Percentiles rank a stretch among this genome's conserved stretches.
Evolutionary conservation across 1,284 basidiomycete species (phyloP).

Genomic region (Mycena citricolor): DNA sequence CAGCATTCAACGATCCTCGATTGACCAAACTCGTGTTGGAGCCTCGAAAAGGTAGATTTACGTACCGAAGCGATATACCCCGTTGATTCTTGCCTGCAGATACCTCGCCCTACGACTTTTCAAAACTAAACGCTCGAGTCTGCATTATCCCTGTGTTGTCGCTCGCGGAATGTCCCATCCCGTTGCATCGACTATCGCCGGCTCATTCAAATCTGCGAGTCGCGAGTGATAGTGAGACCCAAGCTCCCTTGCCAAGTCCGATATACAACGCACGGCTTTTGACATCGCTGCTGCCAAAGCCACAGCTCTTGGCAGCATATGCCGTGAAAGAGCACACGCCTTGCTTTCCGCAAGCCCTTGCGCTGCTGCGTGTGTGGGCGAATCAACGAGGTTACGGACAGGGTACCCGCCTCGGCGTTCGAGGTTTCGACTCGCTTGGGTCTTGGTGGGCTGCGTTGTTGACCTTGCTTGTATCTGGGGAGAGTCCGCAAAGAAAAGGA

Average conservation of each 20-base stretch:
- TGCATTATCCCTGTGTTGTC: constrained; percentile 75
- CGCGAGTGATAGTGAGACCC: constrained; percentile 25
- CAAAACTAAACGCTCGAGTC: constrained; percentile 68
- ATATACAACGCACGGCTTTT: constrained; percentile 81
- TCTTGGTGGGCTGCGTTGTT: constrained; percentile 73
- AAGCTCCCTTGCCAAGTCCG: constrained; percentile 56
- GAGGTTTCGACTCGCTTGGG: constrained; percentile 68
- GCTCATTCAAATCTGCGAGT: constrained; percentile 70
- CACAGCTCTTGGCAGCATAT: constrained; percentile 72
- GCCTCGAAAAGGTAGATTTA: constrained; percentile 50
- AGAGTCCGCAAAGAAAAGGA: constrained; percentile 44
- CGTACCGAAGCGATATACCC: constrained; percentile 16
- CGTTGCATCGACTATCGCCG: constrained; percentile 71
- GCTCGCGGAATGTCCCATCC: constrained; percentile 57
- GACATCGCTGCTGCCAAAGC: constrained; percentile 61
- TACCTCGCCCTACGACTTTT: constrained; percentile 56
- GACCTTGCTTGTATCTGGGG: constrained; percentile 72
- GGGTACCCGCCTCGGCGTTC: constrained; percentile 54
- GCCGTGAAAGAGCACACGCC: constrained; percentile 60
- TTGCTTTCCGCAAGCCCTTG: constrained; percentile 74
- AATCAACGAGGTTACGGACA: constrained; percentile 80
- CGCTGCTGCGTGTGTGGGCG: constrained; percentile 88
- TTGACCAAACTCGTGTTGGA: constrained; percentile 66
- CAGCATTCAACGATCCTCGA: constrained; percentile 63
- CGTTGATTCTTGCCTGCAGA: constrained; percentile 37